Evolutionary conservation across 2,329 filamentous ascomycete genomes (phyloP), one percentile per base, ranked within the genome.

Genomic region (Elsinoe perseae): DNA sequence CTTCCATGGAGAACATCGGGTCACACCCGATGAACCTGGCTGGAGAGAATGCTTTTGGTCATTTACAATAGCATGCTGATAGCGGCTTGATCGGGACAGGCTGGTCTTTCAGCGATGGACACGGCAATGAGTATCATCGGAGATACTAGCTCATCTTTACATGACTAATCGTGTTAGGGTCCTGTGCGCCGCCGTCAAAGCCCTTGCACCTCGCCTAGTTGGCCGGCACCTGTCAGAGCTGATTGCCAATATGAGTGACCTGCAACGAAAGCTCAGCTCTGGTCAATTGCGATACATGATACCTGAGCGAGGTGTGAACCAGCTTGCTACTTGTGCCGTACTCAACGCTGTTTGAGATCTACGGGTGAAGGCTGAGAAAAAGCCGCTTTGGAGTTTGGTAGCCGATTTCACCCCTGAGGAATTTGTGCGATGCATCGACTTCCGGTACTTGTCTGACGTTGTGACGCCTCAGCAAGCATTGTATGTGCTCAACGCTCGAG

Each of bases 21-120:
- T 95, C 89, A 6, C 91, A 96, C 80, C 90, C 89, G 66, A 96
- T 95, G 91, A 95, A 96, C 68, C 87, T 88, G 2, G 89, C 90
- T 1, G 87, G 89, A 60, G 89, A 95, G 72, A 95, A 95, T 74
- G 95, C 89, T 1, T 80, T 90, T 12, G 89, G 91, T n/a, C 95
- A 95, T 77, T 95, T 89, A 70, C 91, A 95, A 65, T 76, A 95
- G 50, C 76, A 89, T 68, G 95, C 90, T 0, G 86, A 95, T 68
- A 85, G 85, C 0, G 68, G 79, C 9, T 80, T 80, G 66, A 78
- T 79, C 1, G 88, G 87, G 9, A 87, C 92, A 67, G 87, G 88
- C 65, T 91, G 92, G 87, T 80, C 87, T 61, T 91, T 92, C 73
- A 91, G 87, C 60, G 91, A 91, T 62, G 87, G 87, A 60, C 89